Evolutionary conservation across 2,329 filamentous ascomycete species (phyloP).

Genomic region (Colletotrichum cordylinicola): DNA sequence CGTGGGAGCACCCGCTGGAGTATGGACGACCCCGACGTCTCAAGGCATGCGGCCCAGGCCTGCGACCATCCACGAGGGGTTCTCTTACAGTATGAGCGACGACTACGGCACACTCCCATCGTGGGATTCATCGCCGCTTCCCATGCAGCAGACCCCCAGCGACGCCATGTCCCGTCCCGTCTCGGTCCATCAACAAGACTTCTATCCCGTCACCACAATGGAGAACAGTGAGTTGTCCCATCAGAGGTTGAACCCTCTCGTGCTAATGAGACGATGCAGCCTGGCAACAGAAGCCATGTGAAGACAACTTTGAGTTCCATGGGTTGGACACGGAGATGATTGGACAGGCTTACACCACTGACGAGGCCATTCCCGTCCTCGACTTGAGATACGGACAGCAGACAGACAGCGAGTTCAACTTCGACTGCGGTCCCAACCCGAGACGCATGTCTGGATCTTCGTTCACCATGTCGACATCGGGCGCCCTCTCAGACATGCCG

Average conservation of each 20-base stretch:
- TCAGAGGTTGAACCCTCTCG: neutral
- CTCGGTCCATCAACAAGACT: slow-evolving; percentile 61
- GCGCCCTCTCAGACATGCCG: slow-evolving; percentile 70
- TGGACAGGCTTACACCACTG: slow-evolving; percentile 66
- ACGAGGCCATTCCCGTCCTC: slow-evolving; percentile 67
- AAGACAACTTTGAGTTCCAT: slow-evolving; percentile 62
- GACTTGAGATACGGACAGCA: slow-evolving; percentile 60
- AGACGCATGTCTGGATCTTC: slow-evolving; percentile 76
- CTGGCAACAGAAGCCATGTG: slow-evolving; percentile 62
- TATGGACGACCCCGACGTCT: slow-evolving; percentile 62
- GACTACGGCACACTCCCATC: slow-evolving; percentile 57
- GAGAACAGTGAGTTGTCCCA: slow-evolving; percentile 50
- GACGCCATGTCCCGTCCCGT: slow-evolving; percentile 60
- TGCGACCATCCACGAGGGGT: slow-evolving; percentile 66
- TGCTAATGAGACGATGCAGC: slow-evolving; percentile 8
- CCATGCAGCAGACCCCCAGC: slow-evolving; percentile 55
- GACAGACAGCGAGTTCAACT: slow-evolving; percentile 56
- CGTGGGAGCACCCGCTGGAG: slow-evolving; percentile 48
- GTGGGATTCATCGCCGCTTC: slow-evolving; percentile 63
- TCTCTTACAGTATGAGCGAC: slow-evolving; percentile 63
- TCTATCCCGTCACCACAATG: slow-evolving; percentile 56
- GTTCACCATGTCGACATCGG: slow-evolving; percentile 73
- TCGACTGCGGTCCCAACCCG: slow-evolving; percentile 59
- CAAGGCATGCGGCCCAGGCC: slow-evolving; percentile 58
- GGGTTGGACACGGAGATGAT: slow-evolving; percentile 65